phyloP scores from a whole-genome alignment of 345 rosid genomes.

The Anacardium occidentale region DNA sequence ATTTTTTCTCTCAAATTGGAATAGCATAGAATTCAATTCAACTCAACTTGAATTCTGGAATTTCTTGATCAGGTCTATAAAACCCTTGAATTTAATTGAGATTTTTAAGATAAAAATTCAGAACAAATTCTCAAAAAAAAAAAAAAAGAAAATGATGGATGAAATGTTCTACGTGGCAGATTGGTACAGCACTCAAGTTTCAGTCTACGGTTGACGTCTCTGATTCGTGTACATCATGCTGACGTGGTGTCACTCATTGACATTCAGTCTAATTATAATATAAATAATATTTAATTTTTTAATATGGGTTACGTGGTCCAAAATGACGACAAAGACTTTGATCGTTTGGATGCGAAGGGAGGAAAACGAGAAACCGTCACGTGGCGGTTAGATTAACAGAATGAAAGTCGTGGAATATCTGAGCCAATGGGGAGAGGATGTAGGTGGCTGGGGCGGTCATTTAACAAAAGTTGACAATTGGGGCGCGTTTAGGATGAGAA shows the following conservation, averaged over 20 bases:
- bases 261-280: neutral
- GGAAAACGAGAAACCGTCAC: neutral
- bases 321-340: neutral
- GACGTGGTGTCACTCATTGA: neutral
- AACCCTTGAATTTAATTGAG: no score
- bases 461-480: neutral
- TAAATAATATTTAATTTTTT: neutral
- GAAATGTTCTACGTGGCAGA: no score
- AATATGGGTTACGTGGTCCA: neutral
- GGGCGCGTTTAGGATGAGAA: neutral
- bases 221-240: neutral
- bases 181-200: no score
- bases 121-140: neutral
- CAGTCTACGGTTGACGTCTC: no score
- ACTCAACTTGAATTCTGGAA: no score
- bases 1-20: no score
- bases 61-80: no score
- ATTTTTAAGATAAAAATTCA: neutral
- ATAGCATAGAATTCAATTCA: no score
- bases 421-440: constrained; percentile 9
- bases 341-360: neutral
- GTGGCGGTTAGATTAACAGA: neutral
- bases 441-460: constrained; percentile 12
- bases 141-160: no score
- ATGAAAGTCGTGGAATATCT: neutral